Conservation (phyloP, 1,284 basidiomycete genomes). For the Macrocybe sp. region DNA sequence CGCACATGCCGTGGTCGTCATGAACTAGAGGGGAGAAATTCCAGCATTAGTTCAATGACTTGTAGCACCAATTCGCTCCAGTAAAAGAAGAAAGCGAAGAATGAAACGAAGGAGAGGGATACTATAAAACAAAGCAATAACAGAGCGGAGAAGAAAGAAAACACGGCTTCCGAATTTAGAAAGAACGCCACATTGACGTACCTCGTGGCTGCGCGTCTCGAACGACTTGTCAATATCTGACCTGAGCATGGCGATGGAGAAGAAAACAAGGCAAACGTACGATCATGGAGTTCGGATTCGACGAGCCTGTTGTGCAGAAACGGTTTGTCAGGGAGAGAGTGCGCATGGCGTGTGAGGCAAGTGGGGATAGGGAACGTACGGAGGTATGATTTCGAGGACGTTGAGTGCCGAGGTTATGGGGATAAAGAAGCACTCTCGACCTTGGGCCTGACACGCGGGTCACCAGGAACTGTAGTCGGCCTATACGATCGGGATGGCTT, state of each 20-base stretch:
- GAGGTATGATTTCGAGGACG: constrained; percentile 57
- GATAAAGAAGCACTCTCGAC: constrained; percentile 44
- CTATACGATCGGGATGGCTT: constrained; percentile 21
- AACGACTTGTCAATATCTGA: constrained; percentile 88
- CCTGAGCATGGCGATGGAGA: too few relatives aligned
- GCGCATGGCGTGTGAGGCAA: background rate
- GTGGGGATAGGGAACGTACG: constrained; percentile 34
- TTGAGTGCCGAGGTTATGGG: constrained; percentile 51
- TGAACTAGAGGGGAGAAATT: too few relatives aligned
- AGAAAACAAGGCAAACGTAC: constrained; percentile 25
- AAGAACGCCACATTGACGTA: constrained; percentile 93
- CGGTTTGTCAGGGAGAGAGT: background rate
- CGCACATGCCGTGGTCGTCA: too few relatives aligned
- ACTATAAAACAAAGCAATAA: too few relatives aligned
- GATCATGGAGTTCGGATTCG: constrained; percentile 62
- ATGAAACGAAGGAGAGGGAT: too few relatives aligned
- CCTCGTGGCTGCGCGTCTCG: constrained; percentile 86
- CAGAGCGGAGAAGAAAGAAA: too few relatives aligned
- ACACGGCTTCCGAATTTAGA: constrained; percentile 43
- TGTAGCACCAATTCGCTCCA: too few relatives aligned
- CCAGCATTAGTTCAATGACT: too few relatives aligned
- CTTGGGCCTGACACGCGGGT: constrained; percentile 25
- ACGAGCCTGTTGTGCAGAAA: constrained; percentile 35
- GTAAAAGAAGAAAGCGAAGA: too few relatives aligned
- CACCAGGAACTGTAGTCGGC: constrained; percentile 1